phyloP scores from a whole-genome alignment of 345 rosid genomes.

The Pistacia atlantica region DNA sequence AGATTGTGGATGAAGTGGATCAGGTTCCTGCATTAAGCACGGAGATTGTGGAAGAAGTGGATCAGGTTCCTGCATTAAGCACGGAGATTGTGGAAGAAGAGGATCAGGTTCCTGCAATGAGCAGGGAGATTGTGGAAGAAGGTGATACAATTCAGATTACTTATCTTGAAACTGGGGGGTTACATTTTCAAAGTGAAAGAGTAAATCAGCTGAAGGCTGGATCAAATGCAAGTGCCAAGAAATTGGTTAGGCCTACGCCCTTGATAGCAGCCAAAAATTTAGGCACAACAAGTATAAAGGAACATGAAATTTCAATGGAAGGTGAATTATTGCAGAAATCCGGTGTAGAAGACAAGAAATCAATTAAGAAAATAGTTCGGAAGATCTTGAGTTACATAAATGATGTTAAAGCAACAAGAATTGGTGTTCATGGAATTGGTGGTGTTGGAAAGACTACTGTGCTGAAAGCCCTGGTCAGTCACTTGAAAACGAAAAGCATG shows the following conservation, averaged over 20 bases:
- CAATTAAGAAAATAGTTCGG: conserved; percentile 10
- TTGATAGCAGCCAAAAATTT: not conserved
- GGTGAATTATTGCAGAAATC: not conserved
- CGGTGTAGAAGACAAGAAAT: not conserved
- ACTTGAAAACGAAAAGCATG: not conserved
- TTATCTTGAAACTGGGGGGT: not conserved
- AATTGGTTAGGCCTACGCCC: not conserved
- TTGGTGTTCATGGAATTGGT: conserved; percentile 16
- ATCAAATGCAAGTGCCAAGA: not conserved
- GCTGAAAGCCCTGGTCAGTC: conserved; percentile 11
- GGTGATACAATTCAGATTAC: not conserved
- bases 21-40: no score
- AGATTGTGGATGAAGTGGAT: no score
- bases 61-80: no score
- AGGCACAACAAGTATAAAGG: not conserved
- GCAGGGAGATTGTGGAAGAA: no score
- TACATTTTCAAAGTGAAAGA: not conserved
- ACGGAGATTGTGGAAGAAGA: no score
- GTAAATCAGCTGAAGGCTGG: not conserved
- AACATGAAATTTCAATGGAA: not conserved
- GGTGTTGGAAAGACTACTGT: conserved; percentile 25
- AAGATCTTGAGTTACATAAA: conserved; percentile 1
- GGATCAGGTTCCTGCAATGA: no score
- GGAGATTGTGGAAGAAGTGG: no score
- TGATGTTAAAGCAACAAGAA: conserved; percentile 1